Percentiles rank a stretch among this genome's conserved stretches.
Evolutionary conservation across 1,284 basidiomycete species (phyloP).

Genomic region (Kalmanozyma brasiliensis): DNA sequence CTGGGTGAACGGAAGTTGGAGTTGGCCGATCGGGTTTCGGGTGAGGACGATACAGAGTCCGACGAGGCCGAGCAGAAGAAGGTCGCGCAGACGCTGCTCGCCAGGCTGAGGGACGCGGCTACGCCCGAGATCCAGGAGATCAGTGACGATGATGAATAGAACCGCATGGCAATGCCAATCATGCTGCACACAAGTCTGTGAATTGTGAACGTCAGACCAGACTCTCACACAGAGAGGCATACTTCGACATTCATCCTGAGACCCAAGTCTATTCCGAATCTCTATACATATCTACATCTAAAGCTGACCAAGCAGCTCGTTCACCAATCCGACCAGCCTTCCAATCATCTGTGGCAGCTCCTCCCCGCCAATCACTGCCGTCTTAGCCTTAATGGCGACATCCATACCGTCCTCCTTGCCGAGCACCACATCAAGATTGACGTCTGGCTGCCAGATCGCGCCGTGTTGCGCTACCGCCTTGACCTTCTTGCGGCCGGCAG

Average conservation of each 20-base stretch:
- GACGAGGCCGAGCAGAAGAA: conserved; percentile 54
- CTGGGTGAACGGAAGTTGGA: conserved; percentile 59
- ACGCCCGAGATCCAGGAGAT: conserved; percentile 32
- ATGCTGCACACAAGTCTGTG: too few species aligned
- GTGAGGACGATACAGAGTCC: conserved; percentile 52
- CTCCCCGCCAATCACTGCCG: background rate
- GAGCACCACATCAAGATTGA: conserved; percentile 33
- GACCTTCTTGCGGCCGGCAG: background rate
- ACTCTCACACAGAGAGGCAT: too few species aligned
- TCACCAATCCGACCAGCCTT: conserved; percentile 1
- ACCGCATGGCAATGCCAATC: too few species aligned
- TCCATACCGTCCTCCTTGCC: conserved; percentile 1
- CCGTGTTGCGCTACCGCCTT: conserved; percentile 7
- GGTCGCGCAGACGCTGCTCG: conserved; percentile 50
- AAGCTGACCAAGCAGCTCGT: conserved; percentile 11
- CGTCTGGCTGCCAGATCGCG: conserved; percentile 26
- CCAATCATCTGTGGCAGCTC: conserved; percentile 5
- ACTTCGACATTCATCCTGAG: too few species aligned
- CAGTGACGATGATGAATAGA: conserved; percentile 20
- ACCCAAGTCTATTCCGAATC: too few species aligned
- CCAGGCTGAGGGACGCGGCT: conserved; percentile 46
- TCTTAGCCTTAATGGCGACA: conserved; percentile 32
- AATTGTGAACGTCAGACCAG: too few species aligned
- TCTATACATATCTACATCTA: too few species aligned
- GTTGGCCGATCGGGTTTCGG: conserved; percentile 62